phyloP scores from a whole-genome alignment of 139 green algal genomes.

The Closterium sp. region DNA sequence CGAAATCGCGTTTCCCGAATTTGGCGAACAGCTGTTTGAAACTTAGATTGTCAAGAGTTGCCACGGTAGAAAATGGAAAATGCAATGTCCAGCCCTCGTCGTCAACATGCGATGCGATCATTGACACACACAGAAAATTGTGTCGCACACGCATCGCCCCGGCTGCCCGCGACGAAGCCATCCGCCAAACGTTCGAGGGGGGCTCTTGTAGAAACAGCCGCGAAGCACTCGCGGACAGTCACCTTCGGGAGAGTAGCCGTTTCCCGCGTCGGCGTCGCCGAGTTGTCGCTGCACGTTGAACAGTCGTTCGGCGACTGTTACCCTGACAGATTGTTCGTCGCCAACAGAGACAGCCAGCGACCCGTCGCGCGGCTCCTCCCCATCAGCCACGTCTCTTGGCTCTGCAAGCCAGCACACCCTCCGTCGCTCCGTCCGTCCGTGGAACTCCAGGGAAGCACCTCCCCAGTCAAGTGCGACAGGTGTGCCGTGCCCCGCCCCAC shows the following conservation, averaged over 20 bases:
- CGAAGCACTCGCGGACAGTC: neutral
- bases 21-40: neutral
- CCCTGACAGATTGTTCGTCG: neutral
- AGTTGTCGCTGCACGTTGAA: neutral
- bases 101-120: neutral
- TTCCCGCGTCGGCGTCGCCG: neutral
- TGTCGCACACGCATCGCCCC: neutral
- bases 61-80: neutral
- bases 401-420: neutral
- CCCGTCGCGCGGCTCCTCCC: neutral
- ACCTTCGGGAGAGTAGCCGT: neutral
- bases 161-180: neutral
- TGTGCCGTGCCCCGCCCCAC: too few species aligned
- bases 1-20: neutral
- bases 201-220: neutral
- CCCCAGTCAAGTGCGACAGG: too few species aligned
- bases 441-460: too few species aligned
- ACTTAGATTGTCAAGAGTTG: neutral
- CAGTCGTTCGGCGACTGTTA: neutral
- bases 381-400: neutral
- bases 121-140: neutral
- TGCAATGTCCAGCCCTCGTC: neutral
- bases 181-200: neutral
- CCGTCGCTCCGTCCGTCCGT: too few species aligned
- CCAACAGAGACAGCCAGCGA: neutral